These are phyloP conservation scores for Cytospora schulzeri DNA, from an alignment of 2,329 filamentous ascomycete genomes.

Conservation along the genomic window DNA sequence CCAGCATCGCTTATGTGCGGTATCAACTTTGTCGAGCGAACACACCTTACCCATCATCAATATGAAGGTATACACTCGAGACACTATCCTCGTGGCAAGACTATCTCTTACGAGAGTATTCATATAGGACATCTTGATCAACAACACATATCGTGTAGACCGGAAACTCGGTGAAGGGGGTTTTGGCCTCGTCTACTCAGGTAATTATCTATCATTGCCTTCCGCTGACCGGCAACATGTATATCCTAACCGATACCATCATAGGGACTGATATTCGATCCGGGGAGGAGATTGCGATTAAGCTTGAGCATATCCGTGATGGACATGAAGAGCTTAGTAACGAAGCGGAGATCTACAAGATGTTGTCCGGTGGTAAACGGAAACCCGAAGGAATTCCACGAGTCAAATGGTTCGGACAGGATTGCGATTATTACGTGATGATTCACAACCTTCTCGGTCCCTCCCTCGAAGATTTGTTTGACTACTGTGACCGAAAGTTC, in stretches of 20 bases:
- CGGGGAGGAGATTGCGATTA: conserved; percentile 98
- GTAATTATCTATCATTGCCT: not conserved
- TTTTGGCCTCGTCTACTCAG: conserved; percentile 3
- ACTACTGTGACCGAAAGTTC: conserved; percentile 99
- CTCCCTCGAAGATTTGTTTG: conserved; percentile 96
- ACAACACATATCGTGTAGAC: not conserved
- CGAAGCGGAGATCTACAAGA: conserved; percentile 89
- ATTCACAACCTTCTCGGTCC: conserved; percentile 94
- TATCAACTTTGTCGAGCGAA: not conserved
- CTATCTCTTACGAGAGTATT: not conserved
- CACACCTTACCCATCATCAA: not conserved
- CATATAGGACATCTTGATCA: not conserved
- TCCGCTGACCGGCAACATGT: too few species aligned
- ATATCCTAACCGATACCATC: not conserved
- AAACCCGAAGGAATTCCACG: conserved; percentile 84
- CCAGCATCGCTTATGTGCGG: not conserved
- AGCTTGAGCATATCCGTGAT: conserved; percentile 98
- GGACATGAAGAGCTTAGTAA: conserved; percentile 99
- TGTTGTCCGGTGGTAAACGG: conserved; percentile 82
- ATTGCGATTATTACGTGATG: conserved; percentile 99
- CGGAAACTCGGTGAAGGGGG: not conserved
- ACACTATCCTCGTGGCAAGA: not conserved
- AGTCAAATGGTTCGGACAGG: conserved; percentile 98
- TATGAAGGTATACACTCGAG: not conserved
- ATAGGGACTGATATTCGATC: conserved; percentile 96